Base-by-base conservation (phyloP, 352 stramenopile species). In the Phytophthora brassicae region DNA sequence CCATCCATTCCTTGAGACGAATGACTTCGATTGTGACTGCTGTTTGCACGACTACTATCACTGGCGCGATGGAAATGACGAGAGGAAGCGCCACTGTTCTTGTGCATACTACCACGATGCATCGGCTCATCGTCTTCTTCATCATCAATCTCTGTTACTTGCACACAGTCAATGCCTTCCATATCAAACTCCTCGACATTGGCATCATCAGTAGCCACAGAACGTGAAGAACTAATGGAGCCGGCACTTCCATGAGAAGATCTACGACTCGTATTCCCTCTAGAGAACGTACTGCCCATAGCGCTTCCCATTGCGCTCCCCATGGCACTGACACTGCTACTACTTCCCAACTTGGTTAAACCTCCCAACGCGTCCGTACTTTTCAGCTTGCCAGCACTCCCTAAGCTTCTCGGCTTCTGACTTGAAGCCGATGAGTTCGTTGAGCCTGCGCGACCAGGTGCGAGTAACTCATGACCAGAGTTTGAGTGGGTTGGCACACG, bases 101-200 rank as follows among this genome's bases (percentile, higher is more conserved):
- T 74, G 5, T 80, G 74, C 20, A 78, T 57, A 1, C 68, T 64
- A 1, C 74, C 72, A n/a, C 53, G 54, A 47, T 45, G 53, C 45
- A 77, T 56, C 11, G 59, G 35, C 5, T 90, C 83, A 8, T 95
- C 81, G 3, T 89, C 80, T 8, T 90, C 84, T 20, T 89, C 84
- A 39, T 88, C 84, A 47, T 88, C 77, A 23, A 90, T 84, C 17
- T 92, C 83, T 4, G 74, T 84, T 8, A 92, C 85, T 35, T 90
- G 73, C 3, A 90, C 85, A 19, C 80, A 90, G 50, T 92, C 83
- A 50, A 92, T 75, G 22, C 81, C 86, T 58, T 88, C 79, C 72
- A 92, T 75, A 54, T 89, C 81, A 36, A 90, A 75, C 29, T 93
- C 70, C 47, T 83, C 68, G 17, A 79, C 51, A 20, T 68, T 65